These are phyloP conservation scores for Candida sakaeoensis DNA, from an alignment of 805 yeast genomes.

Conservation along the genomic window DNA sequence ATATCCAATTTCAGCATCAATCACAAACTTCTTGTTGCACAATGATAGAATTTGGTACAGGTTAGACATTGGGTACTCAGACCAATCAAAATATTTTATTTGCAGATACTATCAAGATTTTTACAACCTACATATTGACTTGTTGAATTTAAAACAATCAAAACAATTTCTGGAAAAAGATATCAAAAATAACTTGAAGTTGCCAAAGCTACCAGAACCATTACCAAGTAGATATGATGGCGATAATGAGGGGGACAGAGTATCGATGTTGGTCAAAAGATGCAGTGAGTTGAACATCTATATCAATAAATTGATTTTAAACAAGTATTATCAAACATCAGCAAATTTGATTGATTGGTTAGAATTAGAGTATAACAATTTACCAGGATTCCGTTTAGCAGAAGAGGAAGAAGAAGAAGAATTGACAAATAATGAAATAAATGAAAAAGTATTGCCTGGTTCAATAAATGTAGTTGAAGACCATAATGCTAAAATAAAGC, in stretches of 20 bases:
- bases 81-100: slow-evolving; percentile 19
- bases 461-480: slow-evolving; percentile 20
- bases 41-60: slow-evolving; percentile 33
- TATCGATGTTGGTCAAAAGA: slow-evolving; percentile 17
- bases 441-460: slow-evolving; percentile 17
- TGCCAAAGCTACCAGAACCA: slow-evolving; percentile 34
- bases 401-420: slow-evolving; percentile 9
- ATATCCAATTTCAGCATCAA: slow-evolving; percentile 16
- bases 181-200: slow-evolving; percentile 7
- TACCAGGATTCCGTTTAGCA: slow-evolving; percentile 28
- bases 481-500: slow-evolving; percentile 11
- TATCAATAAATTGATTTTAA: slow-evolving; percentile 20
- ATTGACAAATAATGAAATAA: slow-evolving; percentile 17
- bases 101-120: slow-evolving; percentile 37
- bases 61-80: slow-evolving; percentile 21
- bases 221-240: slow-evolving; percentile 13
- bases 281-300: slow-evolving; percentile 27
- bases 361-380: slow-evolving; percentile 18
- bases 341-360: slow-evolving; percentile 28
- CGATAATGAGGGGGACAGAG: slow-evolving; percentile 10
- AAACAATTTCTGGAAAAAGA: not conserved
- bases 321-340: slow-evolving; percentile 23
- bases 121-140: slow-evolving; percentile 27
- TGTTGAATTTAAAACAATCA: slow-evolving; percentile 10
- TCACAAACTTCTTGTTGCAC: slow-evolving; percentile 27